phyloP scores from a whole-genome alignment of 139 green algal species.

The Chara braunii region DNA sequence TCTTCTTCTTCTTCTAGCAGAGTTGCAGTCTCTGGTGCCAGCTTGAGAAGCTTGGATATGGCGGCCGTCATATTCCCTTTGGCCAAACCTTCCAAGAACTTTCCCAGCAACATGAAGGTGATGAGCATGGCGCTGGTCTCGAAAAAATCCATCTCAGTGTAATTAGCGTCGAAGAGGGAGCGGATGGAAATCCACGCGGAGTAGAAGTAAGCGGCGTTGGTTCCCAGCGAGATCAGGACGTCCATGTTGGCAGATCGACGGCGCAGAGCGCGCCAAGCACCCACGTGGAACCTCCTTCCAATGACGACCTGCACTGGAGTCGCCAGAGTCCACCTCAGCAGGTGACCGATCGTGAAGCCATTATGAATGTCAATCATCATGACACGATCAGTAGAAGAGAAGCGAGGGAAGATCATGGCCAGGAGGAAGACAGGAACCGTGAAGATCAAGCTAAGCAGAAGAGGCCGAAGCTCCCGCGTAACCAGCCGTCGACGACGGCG shows the following conservation, averaged over 20 bases:
- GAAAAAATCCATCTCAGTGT: conserved; percentile 78
- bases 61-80: conserved; percentile 72
- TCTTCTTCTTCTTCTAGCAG: conserved; percentile 48
- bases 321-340: conserved; percentile 73
- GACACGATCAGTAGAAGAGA: conserved; percentile 2
- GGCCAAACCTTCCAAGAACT: conserved; percentile 67
- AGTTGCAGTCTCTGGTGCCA: conserved; percentile 65
- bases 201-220: conserved; percentile 87
- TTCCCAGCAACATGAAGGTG: conserved; percentile 89
- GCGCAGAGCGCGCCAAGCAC: conserved; percentile 60
- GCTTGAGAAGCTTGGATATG: conserved; percentile 64
- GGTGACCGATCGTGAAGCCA: conserved; percentile 53
- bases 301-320: conserved; percentile 83
- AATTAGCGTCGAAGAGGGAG: conserved; percentile 32
- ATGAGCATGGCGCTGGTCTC: conserved; percentile 95
- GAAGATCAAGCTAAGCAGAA: conserved; percentile 48
- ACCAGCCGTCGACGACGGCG: conserved; percentile 5
- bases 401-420: conserved; percentile 63
- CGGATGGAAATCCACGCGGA: conserved; percentile 70
- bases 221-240: conserved; percentile 89
- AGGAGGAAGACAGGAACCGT: conserved; percentile 82
- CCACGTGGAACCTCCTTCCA: conserved; percentile 79
- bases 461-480: background rate
- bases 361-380: conserved; percentile 37
- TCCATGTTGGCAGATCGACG: conserved; percentile 89